Percentiles rank a stretch among this genome's conserved stretches.
Evolutionary conservation across 2,329 filamentous ascomycete species (phyloP).

Genomic region (Pseudocercospora cruenta): DNA sequence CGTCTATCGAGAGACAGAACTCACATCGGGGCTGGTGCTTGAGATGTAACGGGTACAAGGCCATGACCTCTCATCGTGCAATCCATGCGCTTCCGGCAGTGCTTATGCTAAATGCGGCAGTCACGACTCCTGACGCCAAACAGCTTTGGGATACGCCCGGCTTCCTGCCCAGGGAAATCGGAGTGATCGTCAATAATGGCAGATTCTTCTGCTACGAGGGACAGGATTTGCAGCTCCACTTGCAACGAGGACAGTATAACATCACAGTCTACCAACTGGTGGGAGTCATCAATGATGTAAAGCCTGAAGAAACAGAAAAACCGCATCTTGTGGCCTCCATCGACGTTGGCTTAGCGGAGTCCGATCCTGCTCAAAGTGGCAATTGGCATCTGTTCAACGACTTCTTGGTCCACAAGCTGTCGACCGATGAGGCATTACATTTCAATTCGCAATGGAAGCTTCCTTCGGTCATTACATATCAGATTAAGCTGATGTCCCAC

Average conservation of each 20-base stretch:
- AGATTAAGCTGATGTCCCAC: slow-evolving; percentile 79
- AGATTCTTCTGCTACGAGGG: slow-evolving; percentile 95
- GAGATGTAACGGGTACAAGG: slow-evolving; percentile 87
- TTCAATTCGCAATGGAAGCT: slow-evolving; percentile 94
- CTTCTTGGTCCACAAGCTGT: slow-evolving; percentile 82
- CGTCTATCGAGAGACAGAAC: slow-evolving; percentile 85
- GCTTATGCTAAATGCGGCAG: slow-evolving; percentile 82
- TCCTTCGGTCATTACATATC: slow-evolving; percentile 84
- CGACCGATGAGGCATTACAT: slow-evolving; percentile 79
- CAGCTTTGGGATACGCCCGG: slow-evolving; percentile 85
- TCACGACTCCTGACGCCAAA: slow-evolving; percentile 72
- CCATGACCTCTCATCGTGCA: slow-evolving; percentile 80
- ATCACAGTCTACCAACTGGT: slow-evolving; percentile 90
- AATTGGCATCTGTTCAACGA: slow-evolving; percentile 98
- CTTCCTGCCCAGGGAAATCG: slow-evolving; percentile 93
- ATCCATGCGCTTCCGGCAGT: slow-evolving; percentile 81
- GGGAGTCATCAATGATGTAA: slow-evolving; percentile 87
- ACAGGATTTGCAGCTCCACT: slow-evolving; percentile 78
- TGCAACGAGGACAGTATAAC: slow-evolving; percentile 77
- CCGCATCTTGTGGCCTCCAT: slow-evolving; percentile 89
- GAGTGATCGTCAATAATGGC: slow-evolving; percentile 85
- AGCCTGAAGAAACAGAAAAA: slow-evolving; percentile 81
- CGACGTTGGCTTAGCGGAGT: slow-evolving; percentile 73
- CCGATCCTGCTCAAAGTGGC: slow-evolving; percentile 60
- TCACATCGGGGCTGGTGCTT: slow-evolving; percentile 92